Conservation (phyloP, 768 basidiomycete species). For the Calocera viscosa region DNA sequence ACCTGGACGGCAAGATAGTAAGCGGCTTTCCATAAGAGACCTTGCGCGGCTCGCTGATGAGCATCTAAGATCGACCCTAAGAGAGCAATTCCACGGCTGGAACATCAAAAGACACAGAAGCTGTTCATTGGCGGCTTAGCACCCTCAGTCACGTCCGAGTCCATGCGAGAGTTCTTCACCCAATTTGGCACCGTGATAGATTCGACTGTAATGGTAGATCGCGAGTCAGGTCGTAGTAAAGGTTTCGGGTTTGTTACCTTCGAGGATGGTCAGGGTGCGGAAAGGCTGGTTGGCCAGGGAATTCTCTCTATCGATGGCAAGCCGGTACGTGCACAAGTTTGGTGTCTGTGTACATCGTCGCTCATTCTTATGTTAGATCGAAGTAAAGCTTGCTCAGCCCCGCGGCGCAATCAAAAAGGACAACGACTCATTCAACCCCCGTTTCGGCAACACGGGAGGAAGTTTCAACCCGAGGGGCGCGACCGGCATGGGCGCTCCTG, state of each 20-base stretch:
- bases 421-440: constrained; percentile 37
- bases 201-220: constrained; percentile 97
- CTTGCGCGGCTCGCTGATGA: not conserved
- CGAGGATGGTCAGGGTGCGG: constrained; percentile 72
- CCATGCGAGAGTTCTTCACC: constrained; percentile 83
- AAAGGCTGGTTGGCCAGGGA: constrained; percentile 75
- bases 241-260: constrained; percentile 98
- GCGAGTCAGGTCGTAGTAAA: constrained; percentile 87
- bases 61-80: constrained; percentile 88
- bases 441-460: constrained; percentile 49
- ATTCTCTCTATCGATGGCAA: constrained; percentile 92
- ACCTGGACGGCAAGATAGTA: constrained; percentile 94
- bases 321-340: constrained; percentile 45
- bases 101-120: constrained; percentile 86
- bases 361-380: constrained; percentile 49
- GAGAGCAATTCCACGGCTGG: constrained; percentile 91
- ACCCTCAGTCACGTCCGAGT: constrained; percentile 82
- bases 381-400: constrained; percentile 93
- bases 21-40: constrained; percentile 28
- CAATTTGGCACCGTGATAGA: constrained; percentile 94
- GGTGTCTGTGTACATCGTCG: constrained; percentile 7
- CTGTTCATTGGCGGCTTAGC: constrained; percentile 93
- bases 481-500: constrained; percentile 20
- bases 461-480: constrained; percentile 23
- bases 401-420: constrained; percentile 32